Evolutionary conservation across 306 rosid species (phyloP).

Genomic region (Cicer yamashitae): DNA sequence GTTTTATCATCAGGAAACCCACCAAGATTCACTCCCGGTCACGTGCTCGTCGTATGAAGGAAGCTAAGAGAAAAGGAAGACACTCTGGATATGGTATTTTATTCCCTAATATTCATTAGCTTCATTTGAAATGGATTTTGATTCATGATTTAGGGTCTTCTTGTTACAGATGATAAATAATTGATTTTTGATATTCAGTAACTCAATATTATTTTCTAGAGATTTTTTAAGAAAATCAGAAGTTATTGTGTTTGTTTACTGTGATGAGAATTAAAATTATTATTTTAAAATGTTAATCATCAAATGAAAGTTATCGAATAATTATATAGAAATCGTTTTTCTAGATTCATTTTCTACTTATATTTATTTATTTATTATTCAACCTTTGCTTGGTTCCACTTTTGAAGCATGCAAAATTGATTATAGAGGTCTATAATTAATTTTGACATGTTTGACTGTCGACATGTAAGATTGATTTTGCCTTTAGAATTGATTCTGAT

Average conservation of each 20-base stretch:
- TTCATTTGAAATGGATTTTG: not conserved
- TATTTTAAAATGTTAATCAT: not conserved
- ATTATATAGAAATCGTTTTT: not conserved
- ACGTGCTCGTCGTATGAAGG: constrained; percentile 95
- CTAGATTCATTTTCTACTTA: too few species aligned
- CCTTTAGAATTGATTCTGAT: too few species aligned
- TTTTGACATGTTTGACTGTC: too few species aligned
- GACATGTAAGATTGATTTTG: too few species aligned
- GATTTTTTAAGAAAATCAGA: not conserved
- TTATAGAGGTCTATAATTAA: too few species aligned
- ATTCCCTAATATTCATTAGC: not conserved
- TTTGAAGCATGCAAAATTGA: too few species aligned
- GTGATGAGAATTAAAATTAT: not conserved
- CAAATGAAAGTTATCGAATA: not conserved
- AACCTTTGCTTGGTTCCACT: too few species aligned
- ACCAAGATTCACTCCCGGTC: constrained; percentile 97
- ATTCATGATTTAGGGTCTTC: not conserved
- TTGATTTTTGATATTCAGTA: not conserved
- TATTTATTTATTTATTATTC: too few species aligned
- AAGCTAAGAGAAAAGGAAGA: constrained; percentile 94
- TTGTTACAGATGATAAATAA: not conserved
- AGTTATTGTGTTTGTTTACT: not conserved
- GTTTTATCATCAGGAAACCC: constrained; percentile 94
- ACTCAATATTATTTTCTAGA: not conserved
- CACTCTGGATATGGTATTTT: constrained; percentile 94